Conservation (phyloP, 2,329 filamentous ascomycete species). For the Coccinonectria pachysandricola region DNA sequence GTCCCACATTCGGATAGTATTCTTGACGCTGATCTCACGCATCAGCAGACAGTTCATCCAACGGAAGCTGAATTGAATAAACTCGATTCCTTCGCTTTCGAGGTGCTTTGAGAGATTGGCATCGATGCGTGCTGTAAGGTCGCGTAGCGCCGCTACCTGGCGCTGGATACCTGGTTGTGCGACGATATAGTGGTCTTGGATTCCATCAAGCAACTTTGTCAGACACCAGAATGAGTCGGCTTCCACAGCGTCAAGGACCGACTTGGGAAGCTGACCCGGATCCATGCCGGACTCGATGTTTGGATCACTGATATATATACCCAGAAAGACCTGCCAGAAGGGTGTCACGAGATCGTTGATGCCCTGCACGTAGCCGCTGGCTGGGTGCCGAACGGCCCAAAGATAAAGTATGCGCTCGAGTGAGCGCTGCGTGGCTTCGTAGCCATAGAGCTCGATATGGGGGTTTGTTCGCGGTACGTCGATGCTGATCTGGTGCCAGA, state of each 20-base stretch:
- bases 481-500: slow-evolving; percentile 99
- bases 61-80: slow-evolving; percentile 97
- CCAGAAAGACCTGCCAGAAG: slow-evolving; percentile 96
- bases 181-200: slow-evolving; percentile 98
- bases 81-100: slow-evolving; percentile 85
- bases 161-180: slow-evolving; percentile 94
- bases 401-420: slow-evolving; percentile 92
- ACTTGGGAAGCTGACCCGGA: slow-evolving; percentile 80
- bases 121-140: slow-evolving; percentile 87
- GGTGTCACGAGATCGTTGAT: slow-evolving; percentile 98
- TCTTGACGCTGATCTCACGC: slow-evolving; percentile 92
- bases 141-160: slow-evolving; percentile 79
- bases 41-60: slow-evolving; percentile 99
- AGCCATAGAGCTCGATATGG: slow-evolving; percentile 88
- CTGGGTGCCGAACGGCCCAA: slow-evolving; percentile 95
- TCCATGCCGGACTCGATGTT: slow-evolving; percentile 95
- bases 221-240: slow-evolving; percentile 98
- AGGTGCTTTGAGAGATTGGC: slow-evolving; percentile 75
- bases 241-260: slow-evolving; percentile 91
- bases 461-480: slow-evolving; percentile 95
- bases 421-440: slow-evolving; percentile 90
- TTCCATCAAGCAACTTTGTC: slow-evolving; percentile 94
- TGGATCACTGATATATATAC: slow-evolving; percentile 86
- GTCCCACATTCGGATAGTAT: slow-evolving; percentile 99
- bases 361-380: slow-evolving; percentile 94